Evolutionary conservation across 345 rosid species (phyloP), one percentile per base, ranked within the genome.

Genomic region (Lepidium didymum): DNA sequence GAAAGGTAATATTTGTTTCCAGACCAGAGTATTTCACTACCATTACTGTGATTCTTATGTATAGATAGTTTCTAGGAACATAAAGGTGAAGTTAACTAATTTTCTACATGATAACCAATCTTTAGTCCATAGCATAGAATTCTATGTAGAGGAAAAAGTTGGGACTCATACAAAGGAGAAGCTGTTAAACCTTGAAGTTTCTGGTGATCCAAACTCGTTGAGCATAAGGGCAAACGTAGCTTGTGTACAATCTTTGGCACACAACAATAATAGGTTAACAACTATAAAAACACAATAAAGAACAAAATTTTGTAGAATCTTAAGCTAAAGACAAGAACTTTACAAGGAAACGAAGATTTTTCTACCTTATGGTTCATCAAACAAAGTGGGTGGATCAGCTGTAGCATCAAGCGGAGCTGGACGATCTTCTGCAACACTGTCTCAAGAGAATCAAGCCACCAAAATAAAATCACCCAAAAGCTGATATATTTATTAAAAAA

Each of bases 131-230:
- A 42, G 14, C 10, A 33, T 25, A 42, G 14, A 6, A 33, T 55
- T 31, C 13, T 8, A 37, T 21, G 27, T n/a, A 60, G 7, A 25
- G 6, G 29, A 60, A 29, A 14, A 5, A 44, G 3, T 16, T 34
- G 18, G 56, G 56, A 45, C 13, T 67, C 23, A 19, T 11, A 41
- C 29, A 53, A 53, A 54, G 31, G n/a, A 27, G n/a, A 50, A 57
- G 63, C 10, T 38, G 18, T 51, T 46, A 69, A 16, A 88, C 96
- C 97, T 90, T 90, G 64, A 73, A 66, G 73, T 93, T 88, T 72
- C 98, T 82, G 65, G 96, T 86, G 87, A 93, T 90, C 98, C 98
- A 90, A 58, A 76, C 97, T 31, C 98, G 90, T 72, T 88, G 97
- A 7, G 94, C 91, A 72, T 4, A 93, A 21, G 98, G 98, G 72